Conservation (phyloP, 2,329 filamentous ascomycete species). For the Sporothrix phasma region DNA sequence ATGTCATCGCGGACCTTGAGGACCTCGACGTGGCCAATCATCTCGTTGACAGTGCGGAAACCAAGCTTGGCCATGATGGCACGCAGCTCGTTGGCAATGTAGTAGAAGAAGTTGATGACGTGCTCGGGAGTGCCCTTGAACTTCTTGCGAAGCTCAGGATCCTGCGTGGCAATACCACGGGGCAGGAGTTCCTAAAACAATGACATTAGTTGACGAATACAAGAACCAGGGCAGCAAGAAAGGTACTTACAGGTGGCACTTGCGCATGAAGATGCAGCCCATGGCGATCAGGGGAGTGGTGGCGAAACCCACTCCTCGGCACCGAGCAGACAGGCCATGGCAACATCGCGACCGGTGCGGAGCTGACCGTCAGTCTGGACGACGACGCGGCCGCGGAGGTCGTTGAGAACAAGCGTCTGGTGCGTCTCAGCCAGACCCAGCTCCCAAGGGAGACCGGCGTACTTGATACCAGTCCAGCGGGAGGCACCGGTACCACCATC, state of each 20-base stretch:
- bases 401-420: slow-evolving; percentile 90
- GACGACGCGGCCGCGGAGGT: slow-evolving; percentile 87
- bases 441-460: slow-evolving; percentile 94
- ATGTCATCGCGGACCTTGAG: slow-evolving; percentile 82
- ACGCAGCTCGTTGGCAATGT: slow-evolving; percentile 88
- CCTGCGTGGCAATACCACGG: slow-evolving; percentile 90
- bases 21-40: slow-evolving; percentile 86
- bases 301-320: slow-evolving; percentile 97
- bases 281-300: slow-evolving; percentile 92
- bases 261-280: slow-evolving; percentile 93
- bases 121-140: slow-evolving; percentile 89
- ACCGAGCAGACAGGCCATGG: slow-evolving; percentile 86
- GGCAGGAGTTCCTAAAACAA: slow-evolving; percentile 50
- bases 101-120: slow-evolving; percentile 99
- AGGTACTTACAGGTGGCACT: slow-evolving; percentile 47
- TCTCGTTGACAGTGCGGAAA: slow-evolving; percentile 92
- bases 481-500: slow-evolving; percentile 96
- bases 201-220: not conserved
- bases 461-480: slow-evolving; percentile 97
- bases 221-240: not conserved
- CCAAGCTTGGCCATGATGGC: slow-evolving; percentile 95
- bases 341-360: slow-evolving; percentile 83
- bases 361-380: slow-evolving; percentile 95
- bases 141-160: slow-evolving; percentile 88
- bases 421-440: slow-evolving; percentile 93